phyloP scores from a whole-genome alignment of 2,329 filamentous ascomycete species.

The Aureobasidium sp. region DNA sequence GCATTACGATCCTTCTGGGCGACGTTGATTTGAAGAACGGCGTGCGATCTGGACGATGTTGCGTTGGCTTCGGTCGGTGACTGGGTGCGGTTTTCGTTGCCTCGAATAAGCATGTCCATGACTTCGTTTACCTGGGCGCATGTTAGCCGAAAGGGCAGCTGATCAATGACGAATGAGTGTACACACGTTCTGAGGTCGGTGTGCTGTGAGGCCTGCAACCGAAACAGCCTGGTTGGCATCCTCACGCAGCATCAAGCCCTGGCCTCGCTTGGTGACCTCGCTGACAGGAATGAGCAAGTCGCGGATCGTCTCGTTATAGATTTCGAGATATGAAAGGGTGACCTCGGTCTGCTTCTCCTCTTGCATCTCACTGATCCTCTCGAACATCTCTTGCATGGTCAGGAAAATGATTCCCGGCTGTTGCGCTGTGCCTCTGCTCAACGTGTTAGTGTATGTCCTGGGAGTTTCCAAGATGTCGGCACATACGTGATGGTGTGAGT shows the following conservation, averaged over 20 bases:
- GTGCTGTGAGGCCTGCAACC: slow-evolving; percentile 82
- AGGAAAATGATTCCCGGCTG: slow-evolving; percentile 97
- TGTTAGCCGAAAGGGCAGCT: slow-evolving; percentile 21
- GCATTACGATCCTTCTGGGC: slow-evolving; percentile 92
- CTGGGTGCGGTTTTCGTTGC: slow-evolving; percentile 90
- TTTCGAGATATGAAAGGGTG: slow-evolving; percentile 90
- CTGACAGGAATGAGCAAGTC: slow-evolving; percentile 77
- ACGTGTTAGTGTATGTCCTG: slow-evolving; percentile 21
- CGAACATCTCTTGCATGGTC: slow-evolving; percentile 98
- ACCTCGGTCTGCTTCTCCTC: slow-evolving; percentile 85
- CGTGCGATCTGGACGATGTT: slow-evolving; percentile 93
- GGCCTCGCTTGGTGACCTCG: slow-evolving; percentile 58
- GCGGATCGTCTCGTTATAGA: slow-evolving; percentile 98
- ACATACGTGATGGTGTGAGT: slow-evolving; percentile 75
- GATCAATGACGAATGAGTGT: no score
- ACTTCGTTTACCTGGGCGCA: slow-evolving; percentile 60
- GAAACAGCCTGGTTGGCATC: slow-evolving; percentile 91
- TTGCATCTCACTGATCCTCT: slow-evolving; percentile 81
- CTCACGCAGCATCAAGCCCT: slow-evolving; percentile 83
- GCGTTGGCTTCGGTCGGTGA: slow-evolving; percentile 96
- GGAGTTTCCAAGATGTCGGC: not conserved
- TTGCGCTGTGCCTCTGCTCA: slow-evolving; percentile 62
- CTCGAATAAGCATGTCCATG: slow-evolving; percentile 97
- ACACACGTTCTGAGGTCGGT: slow-evolving; percentile 75
- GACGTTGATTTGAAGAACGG: slow-evolving; percentile 94